Conservation (phyloP, 2,329 filamentous ascomycete genomes). For the Ascochyta koolunga region DNA sequence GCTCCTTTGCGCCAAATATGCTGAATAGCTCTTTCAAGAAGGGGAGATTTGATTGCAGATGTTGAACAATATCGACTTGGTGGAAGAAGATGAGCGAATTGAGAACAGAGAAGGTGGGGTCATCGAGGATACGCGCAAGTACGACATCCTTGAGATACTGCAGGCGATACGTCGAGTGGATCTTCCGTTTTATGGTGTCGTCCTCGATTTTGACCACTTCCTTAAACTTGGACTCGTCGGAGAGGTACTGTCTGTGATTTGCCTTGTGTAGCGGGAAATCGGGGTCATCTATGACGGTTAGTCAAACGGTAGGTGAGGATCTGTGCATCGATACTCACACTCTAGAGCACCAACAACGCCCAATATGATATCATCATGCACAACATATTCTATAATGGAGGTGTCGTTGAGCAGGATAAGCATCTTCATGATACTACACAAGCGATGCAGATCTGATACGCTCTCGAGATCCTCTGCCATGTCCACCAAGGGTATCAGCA, state of each 20-base stretch:
- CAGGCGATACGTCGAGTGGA: constrained; percentile 92
- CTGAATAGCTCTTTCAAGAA: constrained; percentile 88
- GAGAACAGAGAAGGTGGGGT: constrained; percentile 95
- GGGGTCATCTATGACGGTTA: constrained; percentile 70
- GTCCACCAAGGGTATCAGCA: constrained; percentile 83
- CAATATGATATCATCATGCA: constrained; percentile 85
- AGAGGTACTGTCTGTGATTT: constrained; percentile 92
- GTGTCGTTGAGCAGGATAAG: constrained; percentile 95
- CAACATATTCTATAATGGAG: constrained; percentile 89
- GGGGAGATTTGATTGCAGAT: constrained; percentile 79
- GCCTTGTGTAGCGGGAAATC: constrained; percentile 98
- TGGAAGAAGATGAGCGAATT: constrained; percentile 99
- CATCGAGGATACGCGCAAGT: constrained; percentile 91
- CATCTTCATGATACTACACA: constrained; percentile 98
- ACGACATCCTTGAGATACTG: constrained; percentile 99
- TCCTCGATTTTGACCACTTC: constrained; percentile 95
- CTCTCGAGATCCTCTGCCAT: constrained; percentile 92
- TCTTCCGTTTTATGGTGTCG: constrained; percentile 80
- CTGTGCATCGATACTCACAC: constrained; percentile 57
- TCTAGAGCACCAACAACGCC: constrained; percentile 95
- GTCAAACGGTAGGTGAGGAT: neutral
- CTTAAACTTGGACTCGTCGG: constrained; percentile 88
- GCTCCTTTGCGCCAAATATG: constrained; percentile 74
- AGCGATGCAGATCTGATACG: constrained; percentile 80
- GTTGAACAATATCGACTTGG: constrained; percentile 95